These are phyloP conservation scores for Galeopsis tetrahit DNA, from an alignment of 257 asterid genomes.

Conservation along the genomic window DNA sequence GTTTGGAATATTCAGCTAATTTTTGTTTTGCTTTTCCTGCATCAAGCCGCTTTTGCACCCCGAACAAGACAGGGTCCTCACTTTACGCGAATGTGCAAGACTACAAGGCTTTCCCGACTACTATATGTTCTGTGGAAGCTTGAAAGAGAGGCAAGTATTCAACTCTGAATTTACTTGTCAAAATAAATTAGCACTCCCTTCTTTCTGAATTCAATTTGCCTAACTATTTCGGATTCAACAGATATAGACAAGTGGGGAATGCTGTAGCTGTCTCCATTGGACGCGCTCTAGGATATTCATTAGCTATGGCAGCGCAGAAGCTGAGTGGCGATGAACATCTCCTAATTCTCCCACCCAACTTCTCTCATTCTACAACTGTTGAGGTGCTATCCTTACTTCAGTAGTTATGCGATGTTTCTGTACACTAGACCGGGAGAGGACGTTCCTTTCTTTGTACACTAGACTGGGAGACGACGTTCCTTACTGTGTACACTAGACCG, in stretches of 20 bases:
- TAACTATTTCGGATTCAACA: conserved; percentile 11
- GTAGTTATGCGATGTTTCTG: conserved; percentile 20
- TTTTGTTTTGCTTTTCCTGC: conserved; percentile 4
- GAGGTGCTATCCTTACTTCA: conserved; percentile 36
- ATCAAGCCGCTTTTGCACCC: conserved; percentile 53
- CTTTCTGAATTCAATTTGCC: background rate
- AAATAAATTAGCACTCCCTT: background rate
- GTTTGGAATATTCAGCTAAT: conserved; percentile 13
- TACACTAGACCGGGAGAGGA: conserved; percentile 32
- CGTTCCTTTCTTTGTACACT: conserved; percentile 18
- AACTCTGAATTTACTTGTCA: background rate
- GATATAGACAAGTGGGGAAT: conserved; percentile 58
- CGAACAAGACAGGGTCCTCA: conserved; percentile 60
- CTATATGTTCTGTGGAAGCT: conserved; percentile 49
- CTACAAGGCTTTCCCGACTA: conserved; percentile 61
- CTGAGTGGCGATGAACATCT: conserved; percentile 47
- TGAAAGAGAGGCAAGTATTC: conserved; percentile 52
- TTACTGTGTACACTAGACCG: conserved; percentile 24
- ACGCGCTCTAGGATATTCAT: conserved; percentile 53
- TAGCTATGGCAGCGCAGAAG: conserved; percentile 56
- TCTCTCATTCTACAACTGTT: conserved; percentile 53
- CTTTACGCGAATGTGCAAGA: conserved; percentile 56
- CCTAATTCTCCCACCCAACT: conserved; percentile 52
- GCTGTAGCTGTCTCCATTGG: conserved; percentile 64
- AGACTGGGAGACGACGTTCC: background rate